Evolutionary conservation across 305 asterid species (phyloP).

Genomic region (Fraxinus paxiana): DNA sequence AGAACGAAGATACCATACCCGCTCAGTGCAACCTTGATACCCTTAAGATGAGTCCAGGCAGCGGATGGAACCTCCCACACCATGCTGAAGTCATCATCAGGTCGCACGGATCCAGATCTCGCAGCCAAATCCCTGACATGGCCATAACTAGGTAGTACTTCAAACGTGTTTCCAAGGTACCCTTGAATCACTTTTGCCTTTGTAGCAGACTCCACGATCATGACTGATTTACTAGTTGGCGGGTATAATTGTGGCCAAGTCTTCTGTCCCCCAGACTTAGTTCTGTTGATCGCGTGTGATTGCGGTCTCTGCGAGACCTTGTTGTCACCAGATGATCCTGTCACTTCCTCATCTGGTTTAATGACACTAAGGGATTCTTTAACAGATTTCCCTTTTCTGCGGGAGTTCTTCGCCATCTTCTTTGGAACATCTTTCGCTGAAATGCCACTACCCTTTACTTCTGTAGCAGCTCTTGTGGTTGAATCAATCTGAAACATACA

Average conservation of each 20-base stretch:
- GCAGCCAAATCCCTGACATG: conserved; percentile 97
- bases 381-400: conserved; percentile 35
- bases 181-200: conserved; percentile 92
- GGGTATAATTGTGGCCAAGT: conserved; percentile 69
- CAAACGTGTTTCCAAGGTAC: conserved; percentile 88
- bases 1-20: conserved; percentile 53
- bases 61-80: conserved; percentile 93
- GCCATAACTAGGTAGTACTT: conserved; percentile 90
- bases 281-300: conserved; percentile 28
- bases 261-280: conserved; percentile 32
- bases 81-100: conserved; percentile 92
- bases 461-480: conserved; percentile 28
- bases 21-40: conserved; percentile 74
- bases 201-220: conserved; percentile 81
- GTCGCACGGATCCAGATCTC: conserved; percentile 91
- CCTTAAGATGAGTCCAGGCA: conserved; percentile 95
- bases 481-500: conserved; percentile 44
- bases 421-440: conserved; percentile 29
- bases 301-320: conserved; percentile 24
- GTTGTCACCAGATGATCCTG: conserved; percentile 21
- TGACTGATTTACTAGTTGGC: conserved; percentile 60
- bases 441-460: conserved; percentile 28
- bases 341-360: conserved; percentile 25
- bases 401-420: conserved; percentile 37
- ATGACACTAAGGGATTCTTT: conserved; percentile 28